These are phyloP conservation scores for Strobilomyces echinocephalus DNA, from an alignment of 768 basidiomycete genomes.

Conservation along the genomic window DNA sequence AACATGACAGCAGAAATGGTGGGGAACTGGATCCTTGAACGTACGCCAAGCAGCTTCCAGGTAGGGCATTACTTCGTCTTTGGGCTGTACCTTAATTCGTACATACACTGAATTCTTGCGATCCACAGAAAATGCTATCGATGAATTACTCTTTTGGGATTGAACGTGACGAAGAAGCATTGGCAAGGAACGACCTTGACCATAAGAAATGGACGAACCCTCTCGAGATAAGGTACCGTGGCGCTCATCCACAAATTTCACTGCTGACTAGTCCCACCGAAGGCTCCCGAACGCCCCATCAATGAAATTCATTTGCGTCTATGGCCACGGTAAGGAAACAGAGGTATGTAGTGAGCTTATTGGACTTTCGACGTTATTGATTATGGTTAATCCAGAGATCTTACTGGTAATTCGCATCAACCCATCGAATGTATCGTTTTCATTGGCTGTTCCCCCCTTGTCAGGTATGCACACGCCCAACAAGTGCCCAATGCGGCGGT, in stretches of 20 bases:
- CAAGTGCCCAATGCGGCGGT: slow-evolving; percentile 61
- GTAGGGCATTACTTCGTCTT: slow-evolving; percentile 31
- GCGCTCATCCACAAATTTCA: neutral
- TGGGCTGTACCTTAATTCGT: neutral
- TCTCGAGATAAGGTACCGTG: slow-evolving; percentile 61
- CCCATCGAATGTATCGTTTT: neutral
- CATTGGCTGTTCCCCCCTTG: neutral
- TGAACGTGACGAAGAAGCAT: slow-evolving; percentile 62
- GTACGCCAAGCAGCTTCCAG: slow-evolving; percentile 81
- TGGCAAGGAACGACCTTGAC: slow-evolving; percentile 67
- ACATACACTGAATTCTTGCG: neutral
- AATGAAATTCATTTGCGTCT: slow-evolving; percentile 89
- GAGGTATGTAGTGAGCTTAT: slow-evolving; percentile 49
- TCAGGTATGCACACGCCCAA: slow-evolving; percentile 67
- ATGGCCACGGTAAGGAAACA: slow-evolving; percentile 94
- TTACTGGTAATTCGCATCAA: slow-evolving; percentile 59
- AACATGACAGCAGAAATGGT: slow-evolving; percentile 83
- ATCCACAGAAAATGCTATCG: slow-evolving; percentile 61
- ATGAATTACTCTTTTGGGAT: slow-evolving; percentile 88
- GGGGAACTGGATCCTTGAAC: slow-evolving; percentile 72
- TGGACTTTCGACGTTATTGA: neutral
- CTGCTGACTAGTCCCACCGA: neutral
- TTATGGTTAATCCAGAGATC: slow-evolving; percentile 52
- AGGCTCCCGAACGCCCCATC: slow-evolving; percentile 87
- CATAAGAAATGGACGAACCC: slow-evolving; percentile 92